These are phyloP conservation scores for Oryza rufipogon DNA, from an alignment of 176 grass and related monocot species.

Conservation along the genomic window DNA sequence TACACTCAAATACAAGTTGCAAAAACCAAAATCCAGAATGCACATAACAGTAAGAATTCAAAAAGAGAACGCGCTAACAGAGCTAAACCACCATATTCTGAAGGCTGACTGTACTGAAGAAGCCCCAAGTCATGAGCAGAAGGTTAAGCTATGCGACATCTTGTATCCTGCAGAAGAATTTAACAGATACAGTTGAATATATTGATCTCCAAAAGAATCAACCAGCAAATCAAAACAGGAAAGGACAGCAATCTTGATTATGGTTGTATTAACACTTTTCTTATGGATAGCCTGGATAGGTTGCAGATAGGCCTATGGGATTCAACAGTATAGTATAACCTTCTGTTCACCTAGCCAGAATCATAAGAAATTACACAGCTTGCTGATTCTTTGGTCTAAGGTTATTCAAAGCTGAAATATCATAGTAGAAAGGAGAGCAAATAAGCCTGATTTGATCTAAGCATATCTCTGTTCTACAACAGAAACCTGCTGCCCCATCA, in stretches of 20 bases:
- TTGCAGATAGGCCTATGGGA: not conserved
- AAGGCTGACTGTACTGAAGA: not conserved
- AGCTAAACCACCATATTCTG: conserved; percentile 9
- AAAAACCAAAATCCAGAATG: conserved; percentile 24
- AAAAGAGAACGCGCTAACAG: not conserved
- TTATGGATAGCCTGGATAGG: conserved; percentile 25
- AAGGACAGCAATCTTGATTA: conserved; percentile 2
- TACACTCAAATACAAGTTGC: conserved; percentile 20
- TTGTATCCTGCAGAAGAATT: conserved; percentile 13
- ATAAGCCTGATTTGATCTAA: conserved; percentile 24
- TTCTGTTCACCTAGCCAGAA: not conserved
- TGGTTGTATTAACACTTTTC: conserved; percentile 1
- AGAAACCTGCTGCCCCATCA: conserved; percentile 31
- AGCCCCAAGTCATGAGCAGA: not conserved
- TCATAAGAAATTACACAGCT: not conserved
- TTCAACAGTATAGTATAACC: conserved; percentile 12
- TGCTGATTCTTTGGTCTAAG: conserved; percentile 13
- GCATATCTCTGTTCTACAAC: not conserved
- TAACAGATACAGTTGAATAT: not conserved
- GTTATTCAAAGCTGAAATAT: conserved; percentile 12
- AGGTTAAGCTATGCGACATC: not conserved
- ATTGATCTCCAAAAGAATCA: not conserved
- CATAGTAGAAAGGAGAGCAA: not conserved
- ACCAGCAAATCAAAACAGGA: not conserved
- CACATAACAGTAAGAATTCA: conserved; percentile 19